Evolutionary conservation across 148 eudicot species (phyloP).

Genomic region (Diospyros lotus): DNA sequence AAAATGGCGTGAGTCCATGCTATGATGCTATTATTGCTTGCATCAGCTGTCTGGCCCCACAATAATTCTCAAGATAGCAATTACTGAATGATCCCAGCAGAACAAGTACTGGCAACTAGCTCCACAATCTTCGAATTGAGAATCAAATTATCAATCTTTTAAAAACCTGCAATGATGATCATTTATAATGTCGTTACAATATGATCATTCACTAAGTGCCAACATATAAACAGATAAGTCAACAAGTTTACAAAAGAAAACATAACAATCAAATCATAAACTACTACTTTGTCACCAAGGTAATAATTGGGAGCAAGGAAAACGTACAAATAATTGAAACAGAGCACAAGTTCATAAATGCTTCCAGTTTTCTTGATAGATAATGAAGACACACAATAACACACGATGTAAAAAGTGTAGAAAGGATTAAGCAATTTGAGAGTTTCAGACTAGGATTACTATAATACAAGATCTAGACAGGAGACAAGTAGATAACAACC

Average conservation of each 20-base stretch:
- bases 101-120: constrained; percentile 1
- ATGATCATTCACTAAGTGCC: too few relatives aligned
- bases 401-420: background rate
- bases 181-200: background rate
- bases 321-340: background rate
- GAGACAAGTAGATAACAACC: too few relatives aligned
- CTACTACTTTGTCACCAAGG: background rate
- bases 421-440: background rate
- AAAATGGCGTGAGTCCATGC: constrained; percentile 72
- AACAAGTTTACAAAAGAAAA: background rate
- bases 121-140: constrained; percentile 1
- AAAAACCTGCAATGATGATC: constrained; percentile 2
- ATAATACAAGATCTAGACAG: too few relatives aligned
- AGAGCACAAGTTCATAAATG: background rate
- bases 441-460: too few relatives aligned
- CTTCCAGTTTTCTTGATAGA: background rate
- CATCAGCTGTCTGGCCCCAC: constrained; percentile 21
- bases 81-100: background rate
- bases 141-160: background rate
- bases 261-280: background rate
- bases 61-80: background rate
- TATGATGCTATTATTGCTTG: constrained; percentile 15
- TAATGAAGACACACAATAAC: background rate
- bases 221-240: background rate
- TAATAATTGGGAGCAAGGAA: background rate